Evolutionary conservation across 2,329 filamentous ascomycete genomes (phyloP), one percentile per base, ranked within the genome.

Genomic region (Penicillium sp.): DNA sequence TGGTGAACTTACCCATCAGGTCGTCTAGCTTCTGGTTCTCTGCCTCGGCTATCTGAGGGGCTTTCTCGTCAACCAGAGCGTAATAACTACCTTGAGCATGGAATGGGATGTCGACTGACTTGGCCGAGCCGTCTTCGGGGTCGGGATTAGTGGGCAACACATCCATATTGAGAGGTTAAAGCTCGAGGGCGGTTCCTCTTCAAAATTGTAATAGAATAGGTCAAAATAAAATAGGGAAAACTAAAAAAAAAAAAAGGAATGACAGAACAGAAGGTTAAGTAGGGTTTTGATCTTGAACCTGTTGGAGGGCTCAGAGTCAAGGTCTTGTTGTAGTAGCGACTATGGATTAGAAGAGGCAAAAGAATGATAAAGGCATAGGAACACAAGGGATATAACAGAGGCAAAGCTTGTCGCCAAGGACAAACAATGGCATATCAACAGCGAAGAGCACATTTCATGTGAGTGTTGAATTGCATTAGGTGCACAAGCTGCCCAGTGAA

Each of bases 1-100:
- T 64, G 29, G 69, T 65, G 44, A 70, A 65, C 7, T 63, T 54
- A 21, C 46, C 51, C 45, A 67, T 64, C 56, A 67, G 15, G 13
- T 61, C 50, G 5, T 64, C 64, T 21, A 66, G n/a, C 38, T 54
- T 61, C 38, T 63, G 52, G 15, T 51, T 59, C 30, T 66, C 62
- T 1, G 59, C 64, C 30, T 63, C 63, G 9, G 53, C 21, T 15
- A 66, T 62, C 38, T 64, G 62, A 19, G 31, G 48, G 6, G 54
- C 56, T 29, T 64, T 66, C 17, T 67, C 53, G 2, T 69, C 67
- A 4, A 29, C 35, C 44, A 64, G n/a, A 5, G 52, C 58, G 44
- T 57, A 56, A 9, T 35, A 13, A 21, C 45, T 21, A 9, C 31
- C 44, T 8, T 59, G 45, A 9, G 30, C 35, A 41, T 66, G 60